phyloP scores from a whole-genome alignment of 1,284 basidiomycete species.

The Papiliotrema flavescens region DNA sequence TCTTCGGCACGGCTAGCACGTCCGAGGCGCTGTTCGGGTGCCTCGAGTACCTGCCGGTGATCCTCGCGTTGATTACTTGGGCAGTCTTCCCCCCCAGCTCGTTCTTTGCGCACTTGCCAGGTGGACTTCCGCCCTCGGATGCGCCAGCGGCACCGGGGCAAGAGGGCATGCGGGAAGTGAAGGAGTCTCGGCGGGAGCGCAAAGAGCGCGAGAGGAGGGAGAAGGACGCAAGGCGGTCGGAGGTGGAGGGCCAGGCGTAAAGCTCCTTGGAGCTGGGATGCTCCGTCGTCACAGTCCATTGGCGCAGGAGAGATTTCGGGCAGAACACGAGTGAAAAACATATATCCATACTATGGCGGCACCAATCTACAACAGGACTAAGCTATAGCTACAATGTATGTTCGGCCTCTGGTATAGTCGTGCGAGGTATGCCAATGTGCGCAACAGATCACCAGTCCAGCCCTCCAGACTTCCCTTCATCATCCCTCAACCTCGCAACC shows the following conservation, averaged over 20 bases:
- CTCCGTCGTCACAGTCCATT: no score
- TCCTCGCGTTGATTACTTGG: conserved; percentile 43
- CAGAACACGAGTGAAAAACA: no score
- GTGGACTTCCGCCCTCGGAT: not conserved
- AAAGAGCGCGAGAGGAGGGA: not conserved
- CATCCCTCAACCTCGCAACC: conserved; percentile 17
- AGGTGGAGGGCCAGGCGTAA: no score
- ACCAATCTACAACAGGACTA: no score
- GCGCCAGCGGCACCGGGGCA: not conserved
- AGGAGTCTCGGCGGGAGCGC: not conserved
- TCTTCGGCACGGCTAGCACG: conserved; percentile 42
- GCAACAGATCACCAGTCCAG: not conserved
- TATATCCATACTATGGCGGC: no score
- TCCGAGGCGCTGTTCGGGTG: conserved; percentile 44
- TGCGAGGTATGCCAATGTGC: not conserved
- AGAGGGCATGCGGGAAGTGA: not conserved
- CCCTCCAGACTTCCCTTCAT: not conserved
- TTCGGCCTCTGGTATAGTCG: not conserved
- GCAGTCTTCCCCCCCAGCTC: conserved; percentile 20
- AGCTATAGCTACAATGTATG: no score
- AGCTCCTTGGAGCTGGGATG: no score
- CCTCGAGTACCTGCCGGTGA: conserved; percentile 48
- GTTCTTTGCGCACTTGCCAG: not conserved
- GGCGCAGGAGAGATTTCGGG: no score
- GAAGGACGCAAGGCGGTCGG: no score